Evolutionary conservation across 2,329 filamentous ascomycete genomes (phyloP).

Genomic region (Microthyrium microscopicum): DNA sequence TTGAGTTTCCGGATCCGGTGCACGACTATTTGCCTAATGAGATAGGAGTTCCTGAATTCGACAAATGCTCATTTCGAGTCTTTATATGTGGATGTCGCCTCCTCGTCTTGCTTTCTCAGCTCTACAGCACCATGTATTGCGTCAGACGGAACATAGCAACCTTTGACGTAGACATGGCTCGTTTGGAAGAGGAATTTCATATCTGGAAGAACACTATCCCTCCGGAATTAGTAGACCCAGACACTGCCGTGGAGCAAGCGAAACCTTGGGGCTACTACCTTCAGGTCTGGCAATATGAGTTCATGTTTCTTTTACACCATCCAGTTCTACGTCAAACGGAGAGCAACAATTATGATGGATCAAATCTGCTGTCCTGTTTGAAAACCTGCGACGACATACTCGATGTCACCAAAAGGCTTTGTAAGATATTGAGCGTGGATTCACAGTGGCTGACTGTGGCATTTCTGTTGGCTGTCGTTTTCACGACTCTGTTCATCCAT

Average conservation of each 20-base stretch:
- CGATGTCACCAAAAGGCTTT: constrained; percentile 39
- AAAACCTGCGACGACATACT: constrained; percentile 47
- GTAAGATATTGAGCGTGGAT: constrained; percentile 51
- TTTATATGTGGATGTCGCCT: constrained; percentile 51
- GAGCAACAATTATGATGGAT: constrained; percentile 30
- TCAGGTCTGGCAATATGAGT: constrained; percentile 31
- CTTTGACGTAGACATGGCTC: constrained; percentile 45
- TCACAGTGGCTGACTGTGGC: constrained; percentile 64
- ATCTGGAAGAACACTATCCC: constrained; percentile 50
- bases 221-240: constrained; percentile 35
- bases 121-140: constrained; percentile 63
- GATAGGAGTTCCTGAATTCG: constrained; percentile 19
- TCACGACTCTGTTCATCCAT: constrained; percentile 52
- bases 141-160: constrained; percentile 26
- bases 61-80: constrained; percentile 50
- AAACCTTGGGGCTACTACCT: constrained; percentile 32
- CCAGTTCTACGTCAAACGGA: constrained; percentile 38
- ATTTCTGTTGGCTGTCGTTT: constrained; percentile 55
- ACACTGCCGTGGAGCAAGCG: constrained; percentile 27
- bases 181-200: constrained; percentile 47
- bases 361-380: constrained; percentile 49
- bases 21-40: constrained; percentile 53
- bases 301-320: constrained; percentile 34
- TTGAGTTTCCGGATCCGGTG: constrained; percentile 56
- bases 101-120: constrained; percentile 50